Percentiles rank a stretch among this genome's conserved stretches.
These are phyloP conservation scores for Favolaschia claudopus DNA, from an alignment of 768 basidiomycete species.

Conservation along the genomic window DNA sequence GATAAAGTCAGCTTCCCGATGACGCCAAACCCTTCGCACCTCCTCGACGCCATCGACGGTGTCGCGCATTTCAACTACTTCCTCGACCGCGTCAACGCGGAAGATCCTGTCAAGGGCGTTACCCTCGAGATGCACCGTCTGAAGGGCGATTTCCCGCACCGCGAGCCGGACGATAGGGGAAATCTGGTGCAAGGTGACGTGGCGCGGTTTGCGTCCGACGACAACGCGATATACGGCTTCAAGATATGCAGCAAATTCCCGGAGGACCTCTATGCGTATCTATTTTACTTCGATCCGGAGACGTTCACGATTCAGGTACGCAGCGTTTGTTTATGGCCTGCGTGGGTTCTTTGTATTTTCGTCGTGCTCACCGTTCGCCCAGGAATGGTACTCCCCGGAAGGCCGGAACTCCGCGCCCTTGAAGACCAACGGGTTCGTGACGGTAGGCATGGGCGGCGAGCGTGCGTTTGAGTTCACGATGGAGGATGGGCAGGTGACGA, in stretches of 20 bases:
- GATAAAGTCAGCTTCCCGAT: no score
- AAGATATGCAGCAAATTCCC: constrained; percentile 1
- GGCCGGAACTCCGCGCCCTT: background rate
- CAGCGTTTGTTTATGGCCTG: no score
- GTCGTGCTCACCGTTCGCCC: background rate
- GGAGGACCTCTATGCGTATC: background rate
- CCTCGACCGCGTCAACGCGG: background rate
- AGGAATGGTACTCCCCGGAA: background rate
- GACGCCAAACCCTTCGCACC: no score
- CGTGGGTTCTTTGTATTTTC: no score
- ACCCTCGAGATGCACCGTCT: constrained; percentile 13
- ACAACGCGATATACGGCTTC: constrained; percentile 5
- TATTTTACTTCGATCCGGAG: constrained; percentile 14
- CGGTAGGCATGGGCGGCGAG: constrained; percentile 1
- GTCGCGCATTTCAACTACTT: background rate
- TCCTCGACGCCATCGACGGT: background rate
- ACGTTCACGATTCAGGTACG: constrained; percentile 6
- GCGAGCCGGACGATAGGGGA: background rate
- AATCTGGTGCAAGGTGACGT: constrained; percentile 3
- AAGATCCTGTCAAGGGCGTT: background rate
- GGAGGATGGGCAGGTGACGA: background rate
- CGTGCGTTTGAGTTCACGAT: background rate
- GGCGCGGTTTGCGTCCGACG: background rate
- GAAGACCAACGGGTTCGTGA: background rate
- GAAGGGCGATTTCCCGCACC: background rate